Percentiles rank a stretch among this genome's conserved stretches.
These are phyloP conservation scores for Tagetes patula DNA, from an alignment of 129 eudicot genomes.

Conservation along the genomic window DNA sequence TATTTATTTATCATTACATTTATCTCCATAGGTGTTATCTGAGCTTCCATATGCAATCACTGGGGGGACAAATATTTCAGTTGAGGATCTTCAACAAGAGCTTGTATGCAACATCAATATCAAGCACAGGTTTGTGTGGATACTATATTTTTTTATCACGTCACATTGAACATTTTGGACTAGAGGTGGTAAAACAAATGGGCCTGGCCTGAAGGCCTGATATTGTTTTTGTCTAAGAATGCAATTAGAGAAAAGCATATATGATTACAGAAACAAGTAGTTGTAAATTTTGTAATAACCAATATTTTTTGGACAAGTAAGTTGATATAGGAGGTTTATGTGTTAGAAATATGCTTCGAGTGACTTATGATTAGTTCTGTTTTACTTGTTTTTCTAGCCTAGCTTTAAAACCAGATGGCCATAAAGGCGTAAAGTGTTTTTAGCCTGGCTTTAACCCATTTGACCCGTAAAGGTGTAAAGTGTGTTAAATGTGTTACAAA, in stretches of 20 bases:
- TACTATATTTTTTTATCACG: neutral
- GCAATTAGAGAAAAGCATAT: neutral
- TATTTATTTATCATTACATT: conserved; percentile 10
- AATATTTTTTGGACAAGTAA: neutral
- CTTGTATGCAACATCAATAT: conserved; percentile 81
- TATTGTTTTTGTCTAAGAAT: neutral
- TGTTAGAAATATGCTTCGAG: neutral
- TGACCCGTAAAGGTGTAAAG: neutral
- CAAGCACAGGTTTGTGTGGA: conserved; percentile 74
- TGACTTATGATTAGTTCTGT: neutral
- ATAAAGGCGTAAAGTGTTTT: too few species aligned
- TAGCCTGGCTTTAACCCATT: too few species aligned
- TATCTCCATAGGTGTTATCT: conserved; percentile 57
- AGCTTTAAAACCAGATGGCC: too few species aligned
- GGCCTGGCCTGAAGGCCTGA: neutral
- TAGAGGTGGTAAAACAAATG: neutral
- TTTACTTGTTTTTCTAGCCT: too few species aligned
- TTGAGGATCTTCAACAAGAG: conserved; percentile 96
- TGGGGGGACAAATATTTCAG: conserved; percentile 77
- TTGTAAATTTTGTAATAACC: neutral
- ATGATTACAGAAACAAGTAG: neutral
- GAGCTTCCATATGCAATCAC: conserved; percentile 83
- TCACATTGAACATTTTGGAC: neutral
- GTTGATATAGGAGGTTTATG: neutral
- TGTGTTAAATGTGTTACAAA: neutral